Evolutionary conservation across 2,329 filamentous ascomycete genomes (phyloP).

Genomic region (Pezicula carpinea): DNA sequence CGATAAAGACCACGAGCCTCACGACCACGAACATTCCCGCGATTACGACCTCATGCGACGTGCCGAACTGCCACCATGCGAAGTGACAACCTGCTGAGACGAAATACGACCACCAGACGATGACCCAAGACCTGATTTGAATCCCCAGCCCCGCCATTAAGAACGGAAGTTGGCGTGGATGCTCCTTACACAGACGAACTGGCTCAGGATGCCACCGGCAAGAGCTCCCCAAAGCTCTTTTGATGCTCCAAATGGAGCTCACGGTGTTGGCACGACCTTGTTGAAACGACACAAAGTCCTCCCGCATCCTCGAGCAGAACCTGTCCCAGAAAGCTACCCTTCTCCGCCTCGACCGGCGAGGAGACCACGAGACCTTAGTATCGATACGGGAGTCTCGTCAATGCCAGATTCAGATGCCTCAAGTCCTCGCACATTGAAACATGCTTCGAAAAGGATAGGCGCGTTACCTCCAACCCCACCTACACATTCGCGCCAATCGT

Average conservation of each 20-base stretch:
- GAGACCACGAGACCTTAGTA: conserved; percentile 18
- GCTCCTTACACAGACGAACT: conserved; percentile 30
- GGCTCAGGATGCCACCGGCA: conserved; percentile 27
- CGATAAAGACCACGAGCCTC: not conserved
- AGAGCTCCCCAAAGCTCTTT: conserved; percentile 22
- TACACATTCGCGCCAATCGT: conserved; percentile 54
- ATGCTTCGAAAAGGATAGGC: conserved; percentile 25
- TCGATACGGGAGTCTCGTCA: conserved; percentile 22
- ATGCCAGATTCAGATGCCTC: conserved; percentile 23
- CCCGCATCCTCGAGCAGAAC: conserved; percentile 26
- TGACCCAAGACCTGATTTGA: conserved; percentile 7
- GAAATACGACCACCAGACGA: conserved; percentile 8
- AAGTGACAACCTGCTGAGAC: conserved; percentile 13
- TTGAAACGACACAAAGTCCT: conserved; percentile 29
- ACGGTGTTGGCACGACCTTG: conserved; percentile 20
- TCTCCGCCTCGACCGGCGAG: conserved; percentile 10
- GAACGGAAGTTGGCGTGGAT: conserved; percentile 19
- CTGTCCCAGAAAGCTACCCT: conserved; percentile 10
- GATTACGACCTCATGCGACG: conserved; percentile 12
- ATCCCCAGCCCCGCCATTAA: conserved; percentile 1
- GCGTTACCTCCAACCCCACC: conserved; percentile 59
- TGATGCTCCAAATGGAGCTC: conserved; percentile 21
- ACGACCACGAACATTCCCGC: conserved; percentile 5
- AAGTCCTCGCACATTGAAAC: conserved; percentile 27
- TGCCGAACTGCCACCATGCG: conserved; percentile 15